A percentile compares a stretch with the other conserved stretches of the same genome.
Evolutionary conservation across 768 basidiomycete species (phyloP).

Genomic region (Flagelloscypha sp.): DNA sequence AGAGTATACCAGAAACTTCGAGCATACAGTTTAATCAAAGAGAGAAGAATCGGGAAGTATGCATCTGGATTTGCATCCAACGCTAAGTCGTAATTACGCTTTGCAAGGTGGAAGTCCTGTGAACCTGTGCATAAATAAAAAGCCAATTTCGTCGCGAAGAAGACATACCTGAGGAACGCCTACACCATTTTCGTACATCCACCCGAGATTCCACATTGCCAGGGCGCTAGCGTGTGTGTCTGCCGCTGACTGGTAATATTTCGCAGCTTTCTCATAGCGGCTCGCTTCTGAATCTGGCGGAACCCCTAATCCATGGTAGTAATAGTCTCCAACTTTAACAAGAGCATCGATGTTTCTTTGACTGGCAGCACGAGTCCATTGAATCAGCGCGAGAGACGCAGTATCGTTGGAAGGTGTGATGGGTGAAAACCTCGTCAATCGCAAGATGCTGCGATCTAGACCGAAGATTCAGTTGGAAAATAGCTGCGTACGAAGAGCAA

Average conservation of each 20-base stretch:
- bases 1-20: conserved; percentile 81
- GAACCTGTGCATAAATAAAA: background rate
- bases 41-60: conserved; percentile 78
- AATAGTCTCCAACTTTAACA: conserved; percentile 97
- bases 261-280: conserved; percentile 83
- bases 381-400: conserved; percentile 75
- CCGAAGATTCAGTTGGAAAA: background rate
- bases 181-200: conserved; percentile 98
- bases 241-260: conserved; percentile 90
- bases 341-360: conserved; percentile 95
- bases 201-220: conserved; percentile 97
- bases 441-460: conserved; percentile 62
- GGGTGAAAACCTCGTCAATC: conserved; percentile 59
- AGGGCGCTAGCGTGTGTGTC: conserved; percentile 89
- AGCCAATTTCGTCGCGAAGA: background rate
- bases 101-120: conserved; percentile 94
- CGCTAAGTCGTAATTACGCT: conserved; percentile 89
- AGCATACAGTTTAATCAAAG: conserved; percentile 72
- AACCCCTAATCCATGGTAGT: conserved; percentile 84
- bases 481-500: conserved; percentile 2
- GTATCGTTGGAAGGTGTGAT: conserved; percentile 74
- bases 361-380: conserved; percentile 91
- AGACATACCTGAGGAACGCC: conserved; percentile 74
- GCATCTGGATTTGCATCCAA: conserved; percentile 84
- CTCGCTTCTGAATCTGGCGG: conserved; percentile 52